A percentile compares a stretch with the other conserved stretches of the same genome.
These are phyloP conservation scores for Podospora comata DNA, from an alignment of 495 filamentous ascomycete genomes.

Conservation along the genomic window DNA sequence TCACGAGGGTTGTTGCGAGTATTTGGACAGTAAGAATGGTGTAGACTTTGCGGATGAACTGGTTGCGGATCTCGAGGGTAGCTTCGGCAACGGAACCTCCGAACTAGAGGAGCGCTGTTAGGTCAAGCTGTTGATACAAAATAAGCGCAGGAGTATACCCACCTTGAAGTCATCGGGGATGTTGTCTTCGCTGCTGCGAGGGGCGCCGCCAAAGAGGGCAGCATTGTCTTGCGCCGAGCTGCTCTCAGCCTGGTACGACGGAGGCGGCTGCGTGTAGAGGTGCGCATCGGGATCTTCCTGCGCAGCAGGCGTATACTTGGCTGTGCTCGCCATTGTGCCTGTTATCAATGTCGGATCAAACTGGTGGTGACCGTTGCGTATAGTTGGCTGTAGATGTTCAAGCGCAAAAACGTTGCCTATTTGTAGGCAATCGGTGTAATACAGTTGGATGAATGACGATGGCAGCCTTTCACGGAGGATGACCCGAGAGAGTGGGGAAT, in stretches of 20 bases:
- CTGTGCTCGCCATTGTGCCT: slow-evolving; percentile 58
- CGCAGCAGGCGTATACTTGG: slow-evolving; percentile 67
- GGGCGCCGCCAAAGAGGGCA: slow-evolving; percentile 42
- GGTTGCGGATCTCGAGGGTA: slow-evolving; percentile 91
- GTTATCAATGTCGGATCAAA: background rate
- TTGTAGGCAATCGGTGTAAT: background rate
- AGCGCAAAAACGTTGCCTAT: background rate
- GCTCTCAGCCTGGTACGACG: slow-evolving; percentile 60
- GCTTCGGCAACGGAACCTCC: slow-evolving; percentile 89
- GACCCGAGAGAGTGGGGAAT: slow-evolving; percentile 19
- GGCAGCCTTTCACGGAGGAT: slow-evolving; percentile 13
- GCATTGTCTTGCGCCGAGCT: slow-evolving; percentile 39
- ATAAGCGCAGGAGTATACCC: slow-evolving; percentile 1
- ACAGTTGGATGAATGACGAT: slow-evolving; percentile 6
- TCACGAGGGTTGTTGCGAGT: slow-evolving; percentile 74
- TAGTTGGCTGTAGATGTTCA: background rate
- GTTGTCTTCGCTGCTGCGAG: slow-evolving; percentile 80
- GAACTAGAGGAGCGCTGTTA: slow-evolving; percentile 52
- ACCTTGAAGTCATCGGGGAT: slow-evolving; percentile 98
- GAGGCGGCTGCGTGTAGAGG: slow-evolving; percentile 78
- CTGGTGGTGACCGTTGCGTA: background rate
- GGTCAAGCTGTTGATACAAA: slow-evolving; percentile 1
- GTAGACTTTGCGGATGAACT: slow-evolving; percentile 86
- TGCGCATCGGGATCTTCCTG: slow-evolving; percentile 67
- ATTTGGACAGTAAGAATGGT: slow-evolving; percentile 72